These are phyloP conservation scores for Paraphaeosphaeria minitans DNA, from an alignment of 2,329 filamentous ascomycete species.

Conservation along the genomic window DNA sequence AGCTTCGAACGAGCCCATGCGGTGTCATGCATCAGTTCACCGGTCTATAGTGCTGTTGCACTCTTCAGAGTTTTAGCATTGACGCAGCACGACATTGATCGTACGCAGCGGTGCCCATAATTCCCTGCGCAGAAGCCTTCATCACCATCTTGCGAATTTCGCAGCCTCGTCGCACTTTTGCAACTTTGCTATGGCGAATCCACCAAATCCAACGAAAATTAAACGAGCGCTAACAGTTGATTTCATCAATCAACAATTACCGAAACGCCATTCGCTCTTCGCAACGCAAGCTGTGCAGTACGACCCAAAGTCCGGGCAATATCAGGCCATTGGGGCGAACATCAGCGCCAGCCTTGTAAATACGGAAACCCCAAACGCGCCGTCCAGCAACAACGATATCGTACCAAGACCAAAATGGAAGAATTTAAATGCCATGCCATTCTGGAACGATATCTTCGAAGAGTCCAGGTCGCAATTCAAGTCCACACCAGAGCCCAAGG, in stretches of 20 bases:
- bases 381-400: not conserved
- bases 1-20: not conserved
- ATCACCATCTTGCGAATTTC: not conserved
- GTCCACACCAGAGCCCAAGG: slow-evolving; percentile 4
- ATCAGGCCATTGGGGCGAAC: not conserved
- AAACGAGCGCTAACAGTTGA: slow-evolving; percentile 10
- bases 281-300: slow-evolving; percentile 6
- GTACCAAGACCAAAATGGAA: slow-evolving; percentile 8
- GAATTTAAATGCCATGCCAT: slow-evolving; percentile 5
- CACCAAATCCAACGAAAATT: slow-evolving; percentile 1
- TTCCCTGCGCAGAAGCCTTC: not conserved
- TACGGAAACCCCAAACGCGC: not conserved
- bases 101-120: not conserved
- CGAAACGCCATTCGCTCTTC: slow-evolving; percentile 12
- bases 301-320: slow-evolving; percentile 7
- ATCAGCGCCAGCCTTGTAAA: not conserved
- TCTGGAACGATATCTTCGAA: slow-evolving; percentile 11
- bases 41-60: not conserved
- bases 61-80: not conserved
- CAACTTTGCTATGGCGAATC: slow-evolving; percentile 2
- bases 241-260: slow-evolving; percentile 13
- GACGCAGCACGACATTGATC: not conserved
- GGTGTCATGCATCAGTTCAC: not conserved
- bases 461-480: slow-evolving; percentile 11
- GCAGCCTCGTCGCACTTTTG: not conserved